phyloP scores from a whole-genome alignment of 495 filamentous ascomycete species.

The Echria macrotheca region DNA sequence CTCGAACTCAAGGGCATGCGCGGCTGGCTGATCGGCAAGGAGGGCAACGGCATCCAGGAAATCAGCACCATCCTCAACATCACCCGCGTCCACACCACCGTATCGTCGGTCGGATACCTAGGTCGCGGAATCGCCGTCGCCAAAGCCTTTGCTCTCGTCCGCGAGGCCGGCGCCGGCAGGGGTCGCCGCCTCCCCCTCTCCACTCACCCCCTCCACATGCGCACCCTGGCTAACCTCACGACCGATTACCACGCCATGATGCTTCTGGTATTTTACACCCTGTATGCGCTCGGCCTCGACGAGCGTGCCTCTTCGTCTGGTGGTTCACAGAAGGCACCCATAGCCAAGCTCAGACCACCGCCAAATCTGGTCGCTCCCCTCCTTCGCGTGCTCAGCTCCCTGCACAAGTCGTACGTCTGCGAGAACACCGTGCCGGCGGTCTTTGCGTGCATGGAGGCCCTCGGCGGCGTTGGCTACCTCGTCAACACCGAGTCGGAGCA shows the following conservation, averaged over 20 bases:
- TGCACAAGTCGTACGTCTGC: slow-evolving; percentile 60
- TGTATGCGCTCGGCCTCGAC: slow-evolving; percentile 41
- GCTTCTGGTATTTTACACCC: slow-evolving; percentile 56
- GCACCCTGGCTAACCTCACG: slow-evolving; percentile 50
- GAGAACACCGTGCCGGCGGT: slow-evolving; percentile 47
- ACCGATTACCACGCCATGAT: slow-evolving; percentile 49
- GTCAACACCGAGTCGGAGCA: slow-evolving; percentile 54
- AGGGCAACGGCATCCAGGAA: slow-evolving; percentile 60
- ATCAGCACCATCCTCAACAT: slow-evolving; percentile 64
- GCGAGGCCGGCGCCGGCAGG: slow-evolving; percentile 37
- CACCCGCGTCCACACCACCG: slow-evolving; percentile 59
- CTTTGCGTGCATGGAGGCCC: slow-evolving; percentile 60
- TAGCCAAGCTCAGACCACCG: slow-evolving; percentile 8
- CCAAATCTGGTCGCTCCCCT: slow-evolving; percentile 30
- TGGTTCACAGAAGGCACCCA: not conserved
- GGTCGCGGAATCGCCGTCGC: slow-evolving; percentile 58
- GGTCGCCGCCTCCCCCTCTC: slow-evolving; percentile 37
- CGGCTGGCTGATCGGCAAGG: slow-evolving; percentile 56
- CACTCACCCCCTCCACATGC: slow-evolving; percentile 55
- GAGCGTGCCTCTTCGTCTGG: slow-evolving; percentile 12
- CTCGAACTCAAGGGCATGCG: slow-evolving; percentile 56
- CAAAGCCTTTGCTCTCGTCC: slow-evolving; percentile 48
- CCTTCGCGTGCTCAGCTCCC: slow-evolving; percentile 58
- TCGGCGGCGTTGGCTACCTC: slow-evolving; percentile 74
- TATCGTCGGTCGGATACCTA: slow-evolving; percentile 52